Percentiles rank a stretch among this genome's conserved stretches.
Evolutionary conservation across 192 early-diverging fungal genomes (phyloP).

Genomic region (Irineochytrium annulatum): DNA sequence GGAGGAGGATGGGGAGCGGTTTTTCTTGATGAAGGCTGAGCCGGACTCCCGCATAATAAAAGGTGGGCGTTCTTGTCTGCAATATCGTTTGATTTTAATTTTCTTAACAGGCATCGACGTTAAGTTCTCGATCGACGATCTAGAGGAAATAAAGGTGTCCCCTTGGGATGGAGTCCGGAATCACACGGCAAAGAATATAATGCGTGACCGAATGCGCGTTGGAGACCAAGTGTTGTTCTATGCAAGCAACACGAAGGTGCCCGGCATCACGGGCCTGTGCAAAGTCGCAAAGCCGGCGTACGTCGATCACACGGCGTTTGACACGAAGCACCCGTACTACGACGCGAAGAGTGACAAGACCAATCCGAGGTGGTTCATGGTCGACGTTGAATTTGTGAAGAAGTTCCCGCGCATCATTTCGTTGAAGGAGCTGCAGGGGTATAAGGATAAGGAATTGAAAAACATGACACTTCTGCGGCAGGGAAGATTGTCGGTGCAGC

Average conservation of each 20-base stretch:
- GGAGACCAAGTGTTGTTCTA: slow-evolving; percentile 62
- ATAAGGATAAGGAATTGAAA: slow-evolving; percentile 39
- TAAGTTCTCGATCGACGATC: slow-evolving; percentile 69
- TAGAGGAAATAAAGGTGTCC: slow-evolving; percentile 44
- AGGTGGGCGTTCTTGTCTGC: no score
- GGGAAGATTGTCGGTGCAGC: slow-evolving; percentile 74
- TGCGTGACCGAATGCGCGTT: slow-evolving; percentile 52
- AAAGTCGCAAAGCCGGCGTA: slow-evolving; percentile 62
- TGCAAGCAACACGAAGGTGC: slow-evolving; percentile 79
- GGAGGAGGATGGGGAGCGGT: no score
- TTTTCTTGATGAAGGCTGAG: slow-evolving; percentile 87
- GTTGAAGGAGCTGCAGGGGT: slow-evolving; percentile 63
- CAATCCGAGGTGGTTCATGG: slow-evolving; percentile 79
- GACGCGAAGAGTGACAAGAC: slow-evolving; percentile 66
- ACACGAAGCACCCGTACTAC: slow-evolving; percentile 69
- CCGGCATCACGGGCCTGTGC: slow-evolving; percentile 75
- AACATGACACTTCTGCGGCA: slow-evolving; percentile 68
- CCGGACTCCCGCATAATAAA: slow-evolving; percentile 67
- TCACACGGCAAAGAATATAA: slow-evolving; percentile 76
- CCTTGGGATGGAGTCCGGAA: slow-evolving; percentile 82
- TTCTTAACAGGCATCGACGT: slow-evolving; percentile 65
- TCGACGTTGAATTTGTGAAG: slow-evolving; percentile 68
- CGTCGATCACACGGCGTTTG: slow-evolving; percentile 73
- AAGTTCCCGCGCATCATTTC: slow-evolving; percentile 59
- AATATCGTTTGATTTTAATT: no score